These are phyloP conservation scores for Fusarium chaquense DNA, from an alignment of 2,329 filamentous ascomycete species.

Conservation along the genomic window DNA sequence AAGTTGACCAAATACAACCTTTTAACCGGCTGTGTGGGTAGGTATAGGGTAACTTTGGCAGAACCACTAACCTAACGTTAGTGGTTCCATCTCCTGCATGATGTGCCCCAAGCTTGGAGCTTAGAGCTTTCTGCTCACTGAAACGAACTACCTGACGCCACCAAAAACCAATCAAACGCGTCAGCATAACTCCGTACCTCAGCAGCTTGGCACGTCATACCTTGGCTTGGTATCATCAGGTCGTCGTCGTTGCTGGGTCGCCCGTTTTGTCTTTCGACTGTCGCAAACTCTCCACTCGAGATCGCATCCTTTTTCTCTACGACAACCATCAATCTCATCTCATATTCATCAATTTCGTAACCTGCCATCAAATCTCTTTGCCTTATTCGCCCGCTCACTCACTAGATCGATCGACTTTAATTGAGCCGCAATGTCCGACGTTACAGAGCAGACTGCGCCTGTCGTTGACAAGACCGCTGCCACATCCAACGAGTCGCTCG, in stretches of 20 bases:
- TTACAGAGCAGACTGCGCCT: conserved; percentile 45
- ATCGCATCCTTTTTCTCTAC: conserved; percentile 19
- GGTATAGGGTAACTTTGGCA: not conserved
- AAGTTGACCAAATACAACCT: not conserved
- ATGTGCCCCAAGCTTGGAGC: conserved; percentile 1
- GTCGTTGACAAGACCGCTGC: conserved; percentile 35
- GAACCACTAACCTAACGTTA: not conserved
- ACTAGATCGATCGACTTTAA: not conserved
- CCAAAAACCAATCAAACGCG: conserved; percentile 34
- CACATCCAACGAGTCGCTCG: conserved; percentile 4
- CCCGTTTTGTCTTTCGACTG: conserved; percentile 26
- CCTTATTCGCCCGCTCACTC: not conserved
- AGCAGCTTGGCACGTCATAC: conserved; percentile 40
- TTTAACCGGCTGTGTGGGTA: not conserved
- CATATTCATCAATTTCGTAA: not conserved
- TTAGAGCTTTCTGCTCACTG: not conserved
- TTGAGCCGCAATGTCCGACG: conserved; percentile 48
- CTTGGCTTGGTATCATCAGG: conserved; percentile 14
- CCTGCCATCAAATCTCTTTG: not conserved
- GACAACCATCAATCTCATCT: conserved; percentile 16
- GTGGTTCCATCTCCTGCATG: not conserved
- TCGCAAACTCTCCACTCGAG: conserved; percentile 42
- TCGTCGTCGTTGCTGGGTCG: conserved; percentile 39
- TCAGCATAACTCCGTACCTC: not conserved
- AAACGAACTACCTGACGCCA: not conserved